A percentile compares a stretch with the other conserved stretches of the same genome.
phyloP scores from a whole-genome alignment of 1,284 basidiomycete species.

The Ganoderma resinaceum region DNA sequence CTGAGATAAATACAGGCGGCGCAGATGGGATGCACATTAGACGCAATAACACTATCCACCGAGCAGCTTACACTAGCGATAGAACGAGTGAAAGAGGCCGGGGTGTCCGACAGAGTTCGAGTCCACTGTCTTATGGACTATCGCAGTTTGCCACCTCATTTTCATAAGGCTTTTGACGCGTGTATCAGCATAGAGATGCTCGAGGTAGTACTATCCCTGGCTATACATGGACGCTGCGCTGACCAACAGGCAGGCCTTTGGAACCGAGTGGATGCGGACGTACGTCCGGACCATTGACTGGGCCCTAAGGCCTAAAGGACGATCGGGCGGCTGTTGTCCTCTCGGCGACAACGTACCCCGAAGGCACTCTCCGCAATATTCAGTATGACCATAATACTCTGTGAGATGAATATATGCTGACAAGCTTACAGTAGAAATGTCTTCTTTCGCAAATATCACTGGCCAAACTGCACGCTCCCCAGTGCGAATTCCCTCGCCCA shows the following conservation, averaged over 20 bases:
- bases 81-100: slow-evolving; percentile 74
- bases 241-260: slow-evolving; percentile 18
- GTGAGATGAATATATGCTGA: neutral
- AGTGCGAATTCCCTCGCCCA: slow-evolving; percentile 5
- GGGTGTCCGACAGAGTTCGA: slow-evolving; percentile 69
- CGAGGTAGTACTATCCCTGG: slow-evolving; percentile 45
- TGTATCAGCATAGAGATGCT: slow-evolving; percentile 90
- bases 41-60: slow-evolving; percentile 82
- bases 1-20: slow-evolving; percentile 59
- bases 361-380: slow-evolving; percentile 65
- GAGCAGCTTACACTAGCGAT: slow-evolving; percentile 87
- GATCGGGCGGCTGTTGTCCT: slow-evolving; percentile 71
- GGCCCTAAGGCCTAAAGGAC: slow-evolving; percentile 80
- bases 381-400: slow-evolving; percentile 50
- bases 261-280: slow-evolving; percentile 53
- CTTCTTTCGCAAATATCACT: slow-evolving; percentile 13
- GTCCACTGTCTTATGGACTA: slow-evolving; percentile 93
- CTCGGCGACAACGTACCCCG: slow-evolving; percentile 83
- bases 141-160: slow-evolving; percentile 73
- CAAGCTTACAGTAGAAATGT: neutral
- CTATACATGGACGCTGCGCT: no score
- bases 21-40: slow-evolving; percentile 75
- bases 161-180: slow-evolving; percentile 81
- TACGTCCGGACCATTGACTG: slow-evolving; percentile 84
- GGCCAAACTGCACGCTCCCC: slow-evolving; percentile 9